Base-by-base conservation (phyloP, 1,139 yeast species). In the Pichia sorboxylosa region DNA sequence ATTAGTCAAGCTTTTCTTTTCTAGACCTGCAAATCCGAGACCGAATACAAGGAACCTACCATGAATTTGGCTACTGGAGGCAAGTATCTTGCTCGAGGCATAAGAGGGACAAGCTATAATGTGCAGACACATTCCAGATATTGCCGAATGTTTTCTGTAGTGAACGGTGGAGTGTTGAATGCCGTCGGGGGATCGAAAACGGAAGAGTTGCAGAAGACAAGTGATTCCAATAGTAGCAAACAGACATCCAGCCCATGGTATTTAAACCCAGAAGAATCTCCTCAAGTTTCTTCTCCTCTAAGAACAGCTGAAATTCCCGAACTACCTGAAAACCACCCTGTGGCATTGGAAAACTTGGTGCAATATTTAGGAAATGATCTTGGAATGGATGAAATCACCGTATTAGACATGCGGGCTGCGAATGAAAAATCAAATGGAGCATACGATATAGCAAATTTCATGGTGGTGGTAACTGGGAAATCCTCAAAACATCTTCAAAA, bases 391-490 rank as follows among this genome's bases (percentile, higher is more conserved):
- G 74, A 82, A 37, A 49, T 84, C 24, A 51, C 58, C 27, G 49
- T 85, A 1, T 71, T 80, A 44, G 94, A 74, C 45, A 52, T 69
- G 34, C 54, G 73, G 37, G 54, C 36, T 21, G 29, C 64, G 27
- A 53, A 57, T 7, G 53, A 29, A 19, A 65, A 67, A 4, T 66
- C 63, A 32, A 61, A 64, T 26, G 59, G 63, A 7, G 60, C 66
- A 1, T 47, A 56, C 25, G 66, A 64, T 21, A 40, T 66, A 46
- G 45, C 64, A 38, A 58, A 63, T 32, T 74, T 63, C 46, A 69
- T 80, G 59, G 57, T 85, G 5, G 57, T 87, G 2, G 69, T 76
- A n/a, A 69, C 92, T 0, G 95, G 94, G 2, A 79, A 77, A 49
- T 75, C 90, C 18, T 71, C 73, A 27, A 75, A 71, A 40, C 97